Evolutionary conservation across 352 stramenopile species (phyloP).

Genomic region (Phytophthora colocasiae): DNA sequence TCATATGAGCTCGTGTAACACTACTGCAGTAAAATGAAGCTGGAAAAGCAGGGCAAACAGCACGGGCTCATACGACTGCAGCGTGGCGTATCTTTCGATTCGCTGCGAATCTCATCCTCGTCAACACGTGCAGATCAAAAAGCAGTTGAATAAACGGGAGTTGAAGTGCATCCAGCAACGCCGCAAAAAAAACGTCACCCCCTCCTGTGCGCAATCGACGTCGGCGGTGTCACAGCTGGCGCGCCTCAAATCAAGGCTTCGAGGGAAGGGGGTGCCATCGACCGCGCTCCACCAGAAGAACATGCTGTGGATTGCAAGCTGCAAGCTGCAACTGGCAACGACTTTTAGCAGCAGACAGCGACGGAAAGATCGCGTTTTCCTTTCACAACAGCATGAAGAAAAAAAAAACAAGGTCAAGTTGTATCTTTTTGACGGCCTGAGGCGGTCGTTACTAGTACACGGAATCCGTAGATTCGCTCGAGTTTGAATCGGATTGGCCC

Average conservation of each 20-base stretch:
- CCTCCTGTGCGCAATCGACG: constrained; percentile 27
- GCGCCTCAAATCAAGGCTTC: constrained; percentile 8
- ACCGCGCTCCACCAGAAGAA: constrained; percentile 23
- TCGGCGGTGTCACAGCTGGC: constrained; percentile 28
- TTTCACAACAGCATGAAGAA: background rate
- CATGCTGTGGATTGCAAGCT: constrained; percentile 5
- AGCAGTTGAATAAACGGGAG: constrained; percentile 14
- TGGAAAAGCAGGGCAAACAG: too few relatives aligned
- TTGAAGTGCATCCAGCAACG: constrained; percentile 30
- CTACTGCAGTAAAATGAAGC: background rate
- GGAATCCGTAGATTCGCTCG: constrained; percentile 35
- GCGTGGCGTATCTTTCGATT: constrained; percentile 26
- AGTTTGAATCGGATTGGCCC: constrained; percentile 12
- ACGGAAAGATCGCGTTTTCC: constrained; percentile 25
- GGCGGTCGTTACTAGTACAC: constrained; percentile 26
- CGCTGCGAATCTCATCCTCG: constrained; percentile 21
- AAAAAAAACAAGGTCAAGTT: background rate
- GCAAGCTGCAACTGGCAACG: background rate
- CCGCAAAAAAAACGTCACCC: constrained; percentile 25
- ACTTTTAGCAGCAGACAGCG: background rate
- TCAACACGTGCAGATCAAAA: constrained; percentile 4
- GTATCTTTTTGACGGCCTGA: constrained; percentile 5
- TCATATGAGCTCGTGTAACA: background rate
- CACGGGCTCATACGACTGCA: too few relatives aligned
- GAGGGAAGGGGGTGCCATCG: constrained; percentile 14